These are phyloP conservation scores for Penicillium silybi DNA, from an alignment of 495 filamentous ascomycete species.

Conservation along the genomic window DNA sequence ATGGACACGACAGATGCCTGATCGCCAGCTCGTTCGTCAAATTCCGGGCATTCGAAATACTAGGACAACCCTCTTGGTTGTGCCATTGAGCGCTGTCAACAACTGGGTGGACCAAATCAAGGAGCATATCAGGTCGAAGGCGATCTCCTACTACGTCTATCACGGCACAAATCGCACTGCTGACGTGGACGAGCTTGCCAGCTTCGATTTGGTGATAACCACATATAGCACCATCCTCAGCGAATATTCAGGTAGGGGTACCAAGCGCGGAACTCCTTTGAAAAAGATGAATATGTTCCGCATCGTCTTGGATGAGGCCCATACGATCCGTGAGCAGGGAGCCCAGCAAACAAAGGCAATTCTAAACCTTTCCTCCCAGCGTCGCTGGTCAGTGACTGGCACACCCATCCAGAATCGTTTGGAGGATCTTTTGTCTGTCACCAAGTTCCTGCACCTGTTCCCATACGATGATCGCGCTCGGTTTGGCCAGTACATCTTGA, in stretches of 20 bases:
- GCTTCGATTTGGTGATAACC: conserved; percentile 82
- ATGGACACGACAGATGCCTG: conserved; percentile 43
- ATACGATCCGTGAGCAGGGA: conserved; percentile 81
- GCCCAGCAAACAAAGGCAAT: conserved; percentile 79
- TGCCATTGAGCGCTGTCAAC: conserved; percentile 78
- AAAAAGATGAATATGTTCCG: conserved; percentile 83
- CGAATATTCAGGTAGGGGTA: conserved; percentile 61
- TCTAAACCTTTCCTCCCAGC: conserved; percentile 73
- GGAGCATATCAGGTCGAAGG: conserved; percentile 62
- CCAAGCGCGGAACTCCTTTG: conserved; percentile 64
- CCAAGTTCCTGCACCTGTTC: conserved; percentile 79
- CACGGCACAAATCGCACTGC: conserved; percentile 73
- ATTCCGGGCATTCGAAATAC: conserved; percentile 59
- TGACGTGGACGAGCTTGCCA: conserved; percentile 61
- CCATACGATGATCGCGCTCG: conserved; percentile 77
- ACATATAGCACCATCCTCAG: conserved; percentile 86
- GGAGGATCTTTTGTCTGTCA: conserved; percentile 84
- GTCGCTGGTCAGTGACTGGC: conserved; percentile 94
- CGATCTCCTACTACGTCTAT: conserved; percentile 70
- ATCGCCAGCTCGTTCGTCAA: conserved; percentile 21
- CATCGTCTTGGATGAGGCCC: conserved; percentile 93
- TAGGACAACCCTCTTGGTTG: conserved; percentile 83
- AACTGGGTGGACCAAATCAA: conserved; percentile 93
- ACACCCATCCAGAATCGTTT: conserved; percentile 89
- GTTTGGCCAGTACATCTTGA: conserved; percentile 74